Base-by-base conservation (phyloP, 1,139 yeast genomes). In the Citeromyces hawaiiensis region DNA sequence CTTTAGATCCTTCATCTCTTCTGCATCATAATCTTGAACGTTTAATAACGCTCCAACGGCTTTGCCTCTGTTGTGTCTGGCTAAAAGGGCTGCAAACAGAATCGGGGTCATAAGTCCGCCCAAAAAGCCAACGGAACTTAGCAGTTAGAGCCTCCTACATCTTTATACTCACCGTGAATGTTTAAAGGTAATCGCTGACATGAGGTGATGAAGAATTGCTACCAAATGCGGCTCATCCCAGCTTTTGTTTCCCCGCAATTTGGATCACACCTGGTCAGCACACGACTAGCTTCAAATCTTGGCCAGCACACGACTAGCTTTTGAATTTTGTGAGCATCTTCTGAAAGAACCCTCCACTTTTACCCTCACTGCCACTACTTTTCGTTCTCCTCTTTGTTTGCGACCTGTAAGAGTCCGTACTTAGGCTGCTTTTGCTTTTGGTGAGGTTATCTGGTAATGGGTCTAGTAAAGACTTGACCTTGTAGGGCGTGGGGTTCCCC, bases 241-340 rank as follows among this genome's bases (percentile, higher is more conserved):
- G 21, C 21, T 19, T 5, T 4, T 7, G 27, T 23, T 23, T 23
- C 27, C 27, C 27, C 27, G 27, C 27, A 9, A 6, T 23, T 23
- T 23, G 27, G 11, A 3, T 3, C 27, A 11, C 11, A n/a, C n/a
- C n/a, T n/a, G n/a, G n/a, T n/a, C n/a, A n/a, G n/a, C 11, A 9
- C 27, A 6, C 27, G 27, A 9, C 11, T 7, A 5, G 21, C 21
- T 5, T 19, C 7, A 19, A 5, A 5, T 4, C 7, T 19, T 19
- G 21, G 21, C 7, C 7, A 7, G 4, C 7, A 7, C 21, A 19
- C 27, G 11, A 9, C 27, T 23, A 23, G 4, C 34, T 17, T 10
- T 16, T 30, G 7, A 30, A 14, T 14, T 37, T 23, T 39, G 41
- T 31, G 32, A 39, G 17, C 35, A 44, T n/a, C 50, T 34, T 38